Evolutionary conservation across 176 grass and related monocot species (phyloP), one percentile per base, ranked within the genome.

Genomic region (Oryza coarctata): DNA sequence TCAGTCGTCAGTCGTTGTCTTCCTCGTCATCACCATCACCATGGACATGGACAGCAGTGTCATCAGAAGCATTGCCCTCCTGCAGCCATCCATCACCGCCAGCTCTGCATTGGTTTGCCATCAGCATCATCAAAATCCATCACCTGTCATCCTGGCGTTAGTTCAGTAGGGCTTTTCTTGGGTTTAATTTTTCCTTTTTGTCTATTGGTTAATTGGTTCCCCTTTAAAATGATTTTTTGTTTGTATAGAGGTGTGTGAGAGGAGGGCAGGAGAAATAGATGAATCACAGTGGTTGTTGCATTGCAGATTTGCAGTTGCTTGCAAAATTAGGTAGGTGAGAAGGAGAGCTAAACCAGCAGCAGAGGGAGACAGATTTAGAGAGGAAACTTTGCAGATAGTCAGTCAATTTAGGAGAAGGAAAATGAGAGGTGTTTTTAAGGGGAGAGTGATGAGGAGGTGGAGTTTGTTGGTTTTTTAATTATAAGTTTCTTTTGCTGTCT

Each of bases 181-280:
- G 79, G 74, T 68, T 86, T 25, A 82, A 66, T 61, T 91, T 88
- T 80, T 87, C 14, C 67, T 82, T 86, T 78, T 52, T 81, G 72
- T 84, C 87, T 91, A 91, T 94, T 94, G 83, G 72, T 94, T 94
- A 91, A 94, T 89, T 91, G 74, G 86, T 94, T 86, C 85, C 92
- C 86, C 86, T 81, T 85, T 79, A 77, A 77, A 78, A 86, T 67
- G 65, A 38, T 83, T 90, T 91, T 94, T 91, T 91, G 87, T 94
- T 88, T 94, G 92, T 94, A 91, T 94, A 91, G 89, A 94, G 76
- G 76, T 80, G 79, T 86, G 79, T 81, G 86, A 79, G 50, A 55
- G 20, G 79, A 71, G 82, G 88, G 88, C 83, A 86, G 88, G 74
- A 90, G 84, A 74, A 86, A 90, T 90, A 90, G 88, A 90, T 74